Conservation (phyloP, 176 grass and related monocot genomes). For the Cymbopogon citratus region DNA sequence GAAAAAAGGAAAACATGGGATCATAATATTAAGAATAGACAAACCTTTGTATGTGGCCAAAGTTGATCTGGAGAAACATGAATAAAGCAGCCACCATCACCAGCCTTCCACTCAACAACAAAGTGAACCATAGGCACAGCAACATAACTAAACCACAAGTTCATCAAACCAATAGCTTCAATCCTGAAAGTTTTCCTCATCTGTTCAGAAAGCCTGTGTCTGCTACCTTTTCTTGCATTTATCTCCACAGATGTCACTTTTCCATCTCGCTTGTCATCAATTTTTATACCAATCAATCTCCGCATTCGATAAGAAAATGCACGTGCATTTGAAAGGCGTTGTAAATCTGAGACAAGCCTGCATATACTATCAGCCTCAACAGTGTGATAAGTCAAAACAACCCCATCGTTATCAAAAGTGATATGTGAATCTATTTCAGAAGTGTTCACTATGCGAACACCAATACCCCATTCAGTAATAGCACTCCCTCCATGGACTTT, state of each 20-base stretch:
- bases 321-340: conserved; percentile 66
- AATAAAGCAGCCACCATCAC: conserved; percentile 67
- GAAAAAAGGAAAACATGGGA: not conserved
- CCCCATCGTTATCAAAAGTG: conserved; percentile 68
- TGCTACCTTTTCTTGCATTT: conserved; percentile 38
- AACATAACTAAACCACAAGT: conserved; percentile 87
- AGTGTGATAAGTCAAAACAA: conserved; percentile 68
- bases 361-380: conserved; percentile 83
- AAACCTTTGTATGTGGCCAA: conserved; percentile 98
- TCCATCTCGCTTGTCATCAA: conserved; percentile 54
- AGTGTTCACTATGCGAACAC: conserved; percentile 67
- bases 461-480: conserved; percentile 61
- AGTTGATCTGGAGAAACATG: conserved; percentile 91
- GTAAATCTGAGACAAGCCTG: conserved; percentile 71
- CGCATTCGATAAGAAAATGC: conserved; percentile 65
- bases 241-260: conserved; percentile 23
- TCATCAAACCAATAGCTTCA: conserved; percentile 90
- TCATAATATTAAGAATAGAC: not conserved
- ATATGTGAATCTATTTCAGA: conserved; percentile 87
- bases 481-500: conserved; percentile 64
- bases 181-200: conserved; percentile 79
- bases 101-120: conserved; percentile 83
- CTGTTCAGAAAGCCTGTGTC: conserved; percentile 62
- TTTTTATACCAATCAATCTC: conserved; percentile 62
- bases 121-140: conserved; percentile 78